Conservation (phyloP, 495 filamentous ascomycete species). For the Penicillium antarcticum region DNA sequence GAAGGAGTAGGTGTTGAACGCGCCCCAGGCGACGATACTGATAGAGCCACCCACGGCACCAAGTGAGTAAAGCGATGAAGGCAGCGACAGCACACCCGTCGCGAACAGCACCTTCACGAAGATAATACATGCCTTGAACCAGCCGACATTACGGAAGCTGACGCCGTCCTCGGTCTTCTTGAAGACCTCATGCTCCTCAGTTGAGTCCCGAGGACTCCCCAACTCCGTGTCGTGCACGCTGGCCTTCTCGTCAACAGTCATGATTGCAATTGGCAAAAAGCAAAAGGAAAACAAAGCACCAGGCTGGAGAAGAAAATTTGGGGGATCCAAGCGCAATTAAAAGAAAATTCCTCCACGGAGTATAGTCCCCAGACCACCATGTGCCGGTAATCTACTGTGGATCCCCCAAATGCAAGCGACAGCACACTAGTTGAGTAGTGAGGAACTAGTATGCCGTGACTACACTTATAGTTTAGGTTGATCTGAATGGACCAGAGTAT, state of each 20-base stretch:
- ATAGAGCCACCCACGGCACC: constrained; percentile 58
- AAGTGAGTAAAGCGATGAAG: constrained; percentile 54
- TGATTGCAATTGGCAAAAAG: background rate
- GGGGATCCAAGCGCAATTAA: too few species aligned
- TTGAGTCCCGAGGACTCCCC: constrained; percentile 4
- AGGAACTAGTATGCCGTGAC: too few species aligned
- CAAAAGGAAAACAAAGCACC: too few species aligned
- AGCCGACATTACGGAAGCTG: constrained; percentile 52
- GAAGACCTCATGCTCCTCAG: constrained; percentile 46
- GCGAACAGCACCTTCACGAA: constrained; percentile 54
- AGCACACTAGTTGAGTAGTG: too few species aligned
- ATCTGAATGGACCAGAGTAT: too few species aligned
- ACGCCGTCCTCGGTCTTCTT: constrained; percentile 45
- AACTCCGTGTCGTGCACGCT: background rate
- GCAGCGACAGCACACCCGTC: constrained; percentile 59
- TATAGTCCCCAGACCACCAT: too few species aligned
- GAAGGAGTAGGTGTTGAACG: constrained; percentile 52
- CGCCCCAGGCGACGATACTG: constrained; percentile 53
- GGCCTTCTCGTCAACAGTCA: constrained; percentile 1
- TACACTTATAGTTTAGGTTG: too few species aligned
- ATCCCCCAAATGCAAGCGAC: too few species aligned
- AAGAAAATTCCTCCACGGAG: too few species aligned
- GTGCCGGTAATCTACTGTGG: too few species aligned
- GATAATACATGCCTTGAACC: constrained; percentile 49
- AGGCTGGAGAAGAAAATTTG: too few species aligned